Evolutionary conservation across 768 basidiomycete species (phyloP), one percentile per base, ranked within the genome.

Genomic region (Butyriboletus loyo): DNA sequence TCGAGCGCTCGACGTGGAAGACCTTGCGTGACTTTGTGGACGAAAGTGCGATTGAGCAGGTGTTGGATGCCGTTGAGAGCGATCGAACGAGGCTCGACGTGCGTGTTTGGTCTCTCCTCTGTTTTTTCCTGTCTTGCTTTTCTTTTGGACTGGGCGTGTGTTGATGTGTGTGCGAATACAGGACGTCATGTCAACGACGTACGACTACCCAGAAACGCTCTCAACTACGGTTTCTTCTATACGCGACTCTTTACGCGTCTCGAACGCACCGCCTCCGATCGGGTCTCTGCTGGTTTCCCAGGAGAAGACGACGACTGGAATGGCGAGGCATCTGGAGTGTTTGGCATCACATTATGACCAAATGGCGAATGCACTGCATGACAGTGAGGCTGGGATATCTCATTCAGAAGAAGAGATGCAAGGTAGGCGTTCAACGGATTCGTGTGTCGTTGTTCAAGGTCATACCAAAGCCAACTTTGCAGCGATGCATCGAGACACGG

Each of bases 21-120:
- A 88, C 86, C 0, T 64, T 92, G 31, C 80, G 91, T 31, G 89
- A 92, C 64, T 92, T 93, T 66, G 87, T 92, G 32, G 88, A 92
- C 59, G 91, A 93, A 59, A 77, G 83, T 28, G 86, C 83, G 7
- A 84, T 92, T 34, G 91, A 93, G 48, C 86, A 89, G 55, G 77
- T 83, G 19, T 64, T 87, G 41, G 91, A 92, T 49, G 76, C 75
- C 1, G 81, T 92, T 43, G 91, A 93, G 60, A 77, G 73, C 50
- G 87, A 91, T 50, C 74, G 89, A 43, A 75, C 73, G 55, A 73
- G 74, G 28, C 71, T 92, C 34, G 89, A 92, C 52, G 89, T 89
- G 55, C 50, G 84, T 72, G 13, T 37, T 46, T 42, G 25, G 22
- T 40, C 31, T 38, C 43, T 17, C 46, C 11, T 32, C 11, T 37